Conservation (phyloP, 2,329 filamentous ascomycete species). For the Hymenoscyphus infarciens region DNA sequence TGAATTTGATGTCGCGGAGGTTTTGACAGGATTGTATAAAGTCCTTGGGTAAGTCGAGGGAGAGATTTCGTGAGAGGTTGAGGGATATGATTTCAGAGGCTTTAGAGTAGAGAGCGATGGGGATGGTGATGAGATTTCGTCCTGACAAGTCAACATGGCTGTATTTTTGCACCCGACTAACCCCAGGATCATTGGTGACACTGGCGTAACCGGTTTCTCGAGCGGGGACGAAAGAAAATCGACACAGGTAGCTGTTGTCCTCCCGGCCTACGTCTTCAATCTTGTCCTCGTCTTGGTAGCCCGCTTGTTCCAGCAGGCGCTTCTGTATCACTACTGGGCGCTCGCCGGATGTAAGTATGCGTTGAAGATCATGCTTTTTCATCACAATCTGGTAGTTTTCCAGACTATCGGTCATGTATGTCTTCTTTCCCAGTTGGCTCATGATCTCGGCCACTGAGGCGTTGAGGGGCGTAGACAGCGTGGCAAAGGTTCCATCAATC, state of each 20-base stretch:
- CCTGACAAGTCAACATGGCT: constrained; percentile 91
- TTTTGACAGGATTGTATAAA: constrained; percentile 93
- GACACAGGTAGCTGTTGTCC: constrained; percentile 94
- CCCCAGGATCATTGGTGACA: constrained; percentile 71
- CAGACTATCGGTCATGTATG: constrained; percentile 82
- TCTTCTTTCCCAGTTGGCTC: constrained; percentile 89
- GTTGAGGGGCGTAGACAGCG: constrained; percentile 78
- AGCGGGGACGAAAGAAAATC: constrained; percentile 90
- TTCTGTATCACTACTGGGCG: constrained; percentile 90
- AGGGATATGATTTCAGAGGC: constrained; percentile 90
- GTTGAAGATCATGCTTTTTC: constrained; percentile 84
- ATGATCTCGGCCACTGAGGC: constrained; percentile 85
- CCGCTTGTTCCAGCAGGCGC: constrained; percentile 81
- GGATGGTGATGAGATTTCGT: constrained; percentile 88
- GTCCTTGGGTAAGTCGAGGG: constrained; percentile 88
- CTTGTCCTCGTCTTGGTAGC: constrained; percentile 80
- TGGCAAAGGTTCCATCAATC: constrained; percentile 89
- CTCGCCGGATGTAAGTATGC: constrained; percentile 74
- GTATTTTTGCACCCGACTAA: constrained; percentile 82
- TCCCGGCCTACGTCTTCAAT: constrained; percentile 93
- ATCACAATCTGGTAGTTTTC: constrained; percentile 96
- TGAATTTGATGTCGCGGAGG: constrained; percentile 91
- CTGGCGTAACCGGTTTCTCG: constrained; percentile 79
- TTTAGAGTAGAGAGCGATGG: constrained; percentile 88
- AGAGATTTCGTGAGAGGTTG: constrained; percentile 89